Evolutionary conservation across 345 rosid species (phyloP).

Genomic region (Hibiscus tridactylites): DNA sequence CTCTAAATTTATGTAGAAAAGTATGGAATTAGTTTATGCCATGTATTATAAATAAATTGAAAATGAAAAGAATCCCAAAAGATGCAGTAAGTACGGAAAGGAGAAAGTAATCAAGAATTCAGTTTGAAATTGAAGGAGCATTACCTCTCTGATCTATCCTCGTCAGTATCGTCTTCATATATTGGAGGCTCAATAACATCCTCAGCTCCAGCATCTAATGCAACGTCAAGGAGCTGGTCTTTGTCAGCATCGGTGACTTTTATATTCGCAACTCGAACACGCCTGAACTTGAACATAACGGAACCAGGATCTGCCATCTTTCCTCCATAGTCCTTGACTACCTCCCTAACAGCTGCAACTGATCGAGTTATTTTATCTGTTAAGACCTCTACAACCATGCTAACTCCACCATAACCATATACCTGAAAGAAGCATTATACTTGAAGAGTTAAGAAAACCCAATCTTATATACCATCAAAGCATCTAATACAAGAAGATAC

Average conservation of each 20-base stretch:
- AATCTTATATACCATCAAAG: neutral
- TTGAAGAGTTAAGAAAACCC: conserved; percentile 10
- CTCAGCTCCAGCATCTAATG: conserved; percentile 92
- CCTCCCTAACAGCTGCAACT: conserved; percentile 74
- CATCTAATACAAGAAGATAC: neutral
- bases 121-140: neutral
- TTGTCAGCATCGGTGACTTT: conserved; percentile 65
- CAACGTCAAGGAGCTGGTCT: conserved; percentile 68
- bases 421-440: conserved; percentile 37
- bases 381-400: conserved; percentile 82
- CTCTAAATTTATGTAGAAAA: neutral
- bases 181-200: conserved; percentile 82
- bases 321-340: conserved; percentile 79
- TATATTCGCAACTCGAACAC: conserved; percentile 65
- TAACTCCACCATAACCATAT: conserved; percentile 89
- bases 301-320: conserved; percentile 97
- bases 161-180: conserved; percentile 62
- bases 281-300: conserved; percentile 83
- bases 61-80: neutral
- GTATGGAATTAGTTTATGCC: neutral
- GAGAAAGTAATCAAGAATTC: neutral
- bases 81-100: neutral
- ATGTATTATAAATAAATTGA: neutral
- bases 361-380: conserved; percentile 87
- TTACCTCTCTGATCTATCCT: conserved; percentile 66